Percentiles rank a stretch among this genome's conserved stretches.
Conservation (phyloP, 2,329 filamentous ascomycete species). For the Trichophyton mentagrophytes region DNA sequence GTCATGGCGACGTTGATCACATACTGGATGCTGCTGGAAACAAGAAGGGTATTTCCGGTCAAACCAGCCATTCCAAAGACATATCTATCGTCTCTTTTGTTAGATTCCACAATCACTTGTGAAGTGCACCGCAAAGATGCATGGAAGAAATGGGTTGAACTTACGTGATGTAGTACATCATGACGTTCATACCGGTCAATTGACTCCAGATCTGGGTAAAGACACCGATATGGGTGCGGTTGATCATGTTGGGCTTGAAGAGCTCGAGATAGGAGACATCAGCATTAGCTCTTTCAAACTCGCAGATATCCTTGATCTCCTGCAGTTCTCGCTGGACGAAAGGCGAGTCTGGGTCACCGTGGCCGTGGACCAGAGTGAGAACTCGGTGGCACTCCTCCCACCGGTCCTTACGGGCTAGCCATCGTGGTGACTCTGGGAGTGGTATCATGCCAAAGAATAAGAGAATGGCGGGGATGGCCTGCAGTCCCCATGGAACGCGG, state of each 20-base stretch:
- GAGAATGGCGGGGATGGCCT: slow-evolving; percentile 48
- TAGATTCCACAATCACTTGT: not conserved
- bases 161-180: slow-evolving; percentile 56
- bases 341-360: slow-evolving; percentile 50
- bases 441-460: slow-evolving; percentile 44
- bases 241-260: slow-evolving; percentile 59
- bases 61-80: slow-evolving; percentile 61
- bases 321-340: slow-evolving; percentile 56
- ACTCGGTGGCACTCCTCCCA: slow-evolving; percentile 42
- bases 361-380: slow-evolving; percentile 47
- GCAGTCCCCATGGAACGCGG: slow-evolving; percentile 52
- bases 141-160: not conserved
- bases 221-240: slow-evolving; percentile 57
- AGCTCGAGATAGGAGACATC: slow-evolving; percentile 61
- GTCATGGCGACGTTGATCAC: slow-evolving; percentile 74
- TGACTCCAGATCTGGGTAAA: slow-evolving; percentile 68
- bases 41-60: slow-evolving; percentile 44
- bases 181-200: slow-evolving; percentile 63
- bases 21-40: slow-evolving; percentile 59
- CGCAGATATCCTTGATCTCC: slow-evolving; percentile 60
- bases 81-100: slow-evolving; percentile 30
- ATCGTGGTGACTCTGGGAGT: slow-evolving; percentile 48
- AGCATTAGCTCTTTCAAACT: slow-evolving; percentile 57
- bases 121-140: not conserved
- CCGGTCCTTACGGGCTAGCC: slow-evolving; percentile 50